These are phyloP conservation scores for Neolentinus lepideus DNA, from an alignment of 1,284 basidiomycete genomes.

Conservation along the genomic window DNA sequence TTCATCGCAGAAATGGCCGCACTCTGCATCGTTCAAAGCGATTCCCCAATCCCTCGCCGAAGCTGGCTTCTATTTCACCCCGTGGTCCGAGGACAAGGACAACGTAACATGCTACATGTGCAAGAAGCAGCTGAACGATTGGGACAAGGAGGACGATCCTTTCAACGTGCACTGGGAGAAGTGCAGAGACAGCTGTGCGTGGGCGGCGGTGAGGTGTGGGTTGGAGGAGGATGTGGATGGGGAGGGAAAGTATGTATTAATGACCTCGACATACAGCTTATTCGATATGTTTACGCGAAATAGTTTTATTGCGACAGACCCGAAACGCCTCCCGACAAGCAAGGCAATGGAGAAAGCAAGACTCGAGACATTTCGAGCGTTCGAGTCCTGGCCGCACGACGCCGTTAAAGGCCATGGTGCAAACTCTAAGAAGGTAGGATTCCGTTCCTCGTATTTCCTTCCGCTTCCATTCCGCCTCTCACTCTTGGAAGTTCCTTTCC, in stretches of 20 bases:
- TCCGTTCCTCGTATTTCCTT: no score
- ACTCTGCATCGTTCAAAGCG: constrained; percentile 50
- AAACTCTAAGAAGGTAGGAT: constrained; percentile 56
- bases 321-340: constrained; percentile 55
- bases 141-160: constrained; percentile 78
- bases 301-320: constrained; percentile 50
- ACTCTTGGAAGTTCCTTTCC: no score
- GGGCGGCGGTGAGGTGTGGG: constrained; percentile 73
- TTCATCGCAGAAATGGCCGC: constrained; percentile 56
- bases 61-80: constrained; percentile 78
- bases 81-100: constrained; percentile 54
- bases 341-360: constrained; percentile 64
- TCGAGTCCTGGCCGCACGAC: constrained; percentile 71
- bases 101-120: constrained; percentile 74
- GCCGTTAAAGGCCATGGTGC: constrained; percentile 55
- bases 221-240: constrained; percentile 46
- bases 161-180: constrained; percentile 69
- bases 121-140: constrained; percentile 67
- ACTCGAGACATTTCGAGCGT: constrained; percentile 53
- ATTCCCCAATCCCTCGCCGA: constrained; percentile 67
- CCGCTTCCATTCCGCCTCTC: no score
- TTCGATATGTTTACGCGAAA: background rate
- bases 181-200: constrained; percentile 56
- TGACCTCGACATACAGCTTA: background rate
- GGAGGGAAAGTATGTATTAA: constrained; percentile 42